These are phyloP conservation scores for Scytalidium lignicola DNA, from an alignment of 2,329 filamentous ascomycete species.

Conservation along the genomic window DNA sequence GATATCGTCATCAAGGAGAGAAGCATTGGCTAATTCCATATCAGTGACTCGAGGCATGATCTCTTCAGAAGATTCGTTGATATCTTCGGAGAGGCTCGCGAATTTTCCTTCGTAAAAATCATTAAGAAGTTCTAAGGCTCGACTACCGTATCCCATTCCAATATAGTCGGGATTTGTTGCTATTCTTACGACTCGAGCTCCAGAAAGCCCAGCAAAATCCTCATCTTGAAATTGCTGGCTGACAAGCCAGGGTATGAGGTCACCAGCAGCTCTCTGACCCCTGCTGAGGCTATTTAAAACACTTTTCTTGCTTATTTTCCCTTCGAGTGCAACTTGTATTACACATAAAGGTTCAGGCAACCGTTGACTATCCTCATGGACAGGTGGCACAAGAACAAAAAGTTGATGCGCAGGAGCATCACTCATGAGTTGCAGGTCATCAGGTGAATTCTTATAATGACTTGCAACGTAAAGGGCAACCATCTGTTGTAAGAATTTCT, in stretches of 20 bases:
- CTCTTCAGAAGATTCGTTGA: conserved; percentile 43
- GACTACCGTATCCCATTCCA: conserved; percentile 88
- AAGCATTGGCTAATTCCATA: conserved; percentile 69
- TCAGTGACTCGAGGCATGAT: conserved; percentile 78
- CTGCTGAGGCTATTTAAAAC: conserved; percentile 85
- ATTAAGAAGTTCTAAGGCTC: conserved; percentile 77
- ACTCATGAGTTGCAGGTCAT: conserved; percentile 97
- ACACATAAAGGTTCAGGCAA: conserved; percentile 93
- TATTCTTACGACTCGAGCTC: conserved; percentile 87
- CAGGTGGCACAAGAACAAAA: conserved; percentile 86
- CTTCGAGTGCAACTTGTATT: conserved; percentile 89
- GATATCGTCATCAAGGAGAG: conserved; percentile 79
- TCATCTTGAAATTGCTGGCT: conserved; percentile 98
- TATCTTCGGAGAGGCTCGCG: conserved; percentile 71
- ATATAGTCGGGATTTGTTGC: conserved; percentile 94
- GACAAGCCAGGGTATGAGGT: conserved; percentile 95
- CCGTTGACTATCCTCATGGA: conserved; percentile 68
- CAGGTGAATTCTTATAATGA: conserved; percentile 97
- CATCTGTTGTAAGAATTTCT: conserved; percentile 97
- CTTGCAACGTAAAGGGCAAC: conserved; percentile 95
- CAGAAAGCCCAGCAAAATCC: conserved; percentile 89
- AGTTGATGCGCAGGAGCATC: conserved; percentile 96
- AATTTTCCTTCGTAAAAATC: conserved; percentile 97
- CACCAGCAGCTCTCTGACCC: conserved; percentile 83
- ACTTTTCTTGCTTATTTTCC: conserved; percentile 88